Base-by-base conservation (phyloP, 208 protist genomes). In the Acanthamoeba quina region DNA sequence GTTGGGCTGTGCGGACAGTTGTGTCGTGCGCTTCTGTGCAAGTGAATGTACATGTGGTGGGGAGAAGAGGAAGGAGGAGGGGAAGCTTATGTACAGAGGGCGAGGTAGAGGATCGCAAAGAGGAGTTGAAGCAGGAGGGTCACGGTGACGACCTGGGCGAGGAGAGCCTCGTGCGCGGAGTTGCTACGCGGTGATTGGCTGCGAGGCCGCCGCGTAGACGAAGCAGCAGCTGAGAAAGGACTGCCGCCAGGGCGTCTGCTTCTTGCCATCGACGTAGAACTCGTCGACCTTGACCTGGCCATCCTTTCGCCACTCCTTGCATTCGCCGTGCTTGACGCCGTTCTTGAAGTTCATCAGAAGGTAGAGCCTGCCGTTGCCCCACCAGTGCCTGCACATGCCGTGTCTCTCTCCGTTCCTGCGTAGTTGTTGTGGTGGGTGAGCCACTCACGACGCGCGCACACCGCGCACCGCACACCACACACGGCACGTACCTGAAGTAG, bases 141-240 rank as follows among this genome's bases (percentile, higher is more conserved):
- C 62, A 68, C 26, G 26, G 5, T n/a, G 26, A 6, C 26, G 62
- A 68, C 3, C 3, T 26, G 9, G 6, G n/a, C 34, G 26, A 34
- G 26, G 9, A 34, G 26, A 26, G 5, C 62, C 26, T 9, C 26
- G 26, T 6, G 62, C 17, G 62, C 62, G 15, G 26, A 5, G 26
- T 26, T 15, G 62, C 62, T 68, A 68, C n/a, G 62, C 62, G 15
- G 62, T 15, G 62, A 68, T 68, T 1, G 19, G 62, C n/a, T 68
- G 26, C 19, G 3, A 34, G n/a, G 26, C 62, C 2, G 19, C n/a
- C 26, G 26, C 5, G 62, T 34, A 68, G 26, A 34, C 26, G 11
- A 68, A 68, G n/a, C 62, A 68, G 62, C 62, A 68, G 62, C 62
- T 11, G 15, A 68, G 62, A 68, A 68, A 68, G 62, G 62, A 68